Evolutionary conservation across 495 filamentous ascomycete species (phyloP), one percentile per base, ranked within the genome.

Genomic region (Hypoxylon intermedium): DNA sequence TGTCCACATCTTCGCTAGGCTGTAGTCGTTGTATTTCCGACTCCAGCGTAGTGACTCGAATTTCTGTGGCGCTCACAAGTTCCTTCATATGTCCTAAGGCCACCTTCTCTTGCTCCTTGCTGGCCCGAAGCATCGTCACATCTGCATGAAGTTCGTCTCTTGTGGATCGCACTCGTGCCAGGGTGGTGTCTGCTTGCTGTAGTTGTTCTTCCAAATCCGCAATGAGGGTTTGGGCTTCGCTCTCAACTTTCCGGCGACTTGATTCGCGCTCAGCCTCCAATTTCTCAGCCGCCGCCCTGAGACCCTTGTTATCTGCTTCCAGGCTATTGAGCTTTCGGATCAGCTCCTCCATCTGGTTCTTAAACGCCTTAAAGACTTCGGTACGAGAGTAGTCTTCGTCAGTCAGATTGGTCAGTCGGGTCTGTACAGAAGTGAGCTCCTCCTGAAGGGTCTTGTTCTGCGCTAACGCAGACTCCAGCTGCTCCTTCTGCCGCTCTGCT

Each of bases 351-450:
- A 96, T 88, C 63, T 96, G 91, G 21, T 83, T 84, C 74, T 91
- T 95, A 54, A 97, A 82, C 57, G 87, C 83, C 71, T 96, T 97
- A 80, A 97, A 98, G 7, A 96, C 80, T 63, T 97, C 90, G 30
- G 91, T 96, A 47, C 89, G 84, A 36, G 91, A 87, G 71, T 96
- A 97, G 65, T 98, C 94, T 48, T 98, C 94, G 65, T 98, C 93
- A 0, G 89, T 87, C 33, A 94, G 77, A 52, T 83, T 87, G 1
- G 89, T 84, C 37, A 77, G 69, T 51, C 77, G 74, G 11, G 69
- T 70, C 60, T 78, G 79, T 53, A 83, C 74, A 13, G 86, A 83
- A 11, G 90, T 95, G 21, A 97, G 83, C 59, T 96, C 86, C 50
- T 89, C 84, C 13, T 88, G 86, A 26, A 97, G 73, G 23, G 79